Percentiles rank a stretch among this genome's conserved stretches.
These are phyloP conservation scores for Mortierella sp. DNA, from an alignment of 371 early-diverging fungal species.

Conservation along the genomic window DNA sequence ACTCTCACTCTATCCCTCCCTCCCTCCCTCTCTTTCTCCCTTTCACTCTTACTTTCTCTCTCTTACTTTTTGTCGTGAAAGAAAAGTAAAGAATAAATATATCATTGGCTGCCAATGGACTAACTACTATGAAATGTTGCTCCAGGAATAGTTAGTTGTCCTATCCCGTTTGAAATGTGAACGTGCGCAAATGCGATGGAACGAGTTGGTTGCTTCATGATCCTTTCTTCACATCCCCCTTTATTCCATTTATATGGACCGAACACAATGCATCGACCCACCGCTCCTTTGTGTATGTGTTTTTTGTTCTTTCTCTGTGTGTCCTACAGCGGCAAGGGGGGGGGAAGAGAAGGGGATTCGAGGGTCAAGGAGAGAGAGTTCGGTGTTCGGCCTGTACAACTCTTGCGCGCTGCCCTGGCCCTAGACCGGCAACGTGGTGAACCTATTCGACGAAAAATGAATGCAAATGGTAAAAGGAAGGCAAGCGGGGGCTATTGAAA, in stretches of 20 bases:
- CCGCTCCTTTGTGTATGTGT: background rate
- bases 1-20: background rate
- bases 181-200: background rate
- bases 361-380: background rate
- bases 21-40: background rate
- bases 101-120: background rate
- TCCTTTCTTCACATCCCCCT: background rate
- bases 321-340: background rate
- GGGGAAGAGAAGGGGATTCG: background rate
- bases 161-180: background rate
- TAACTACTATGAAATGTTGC: background rate
- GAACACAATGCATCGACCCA: background rate
- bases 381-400: background rate
- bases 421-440: conserved; percentile 23
- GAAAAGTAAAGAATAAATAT: background rate
- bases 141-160: background rate
- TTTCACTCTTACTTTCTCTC: background rate
- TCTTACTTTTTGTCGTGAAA: background rate
- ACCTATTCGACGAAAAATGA: conserved; percentile 15
- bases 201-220: background rate
- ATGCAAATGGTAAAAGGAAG: background rate
- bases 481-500: background rate
- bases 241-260: background rate
- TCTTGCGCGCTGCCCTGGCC: conserved; percentile 19
- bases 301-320: background rate